A percentile compares a stretch with the other conserved stretches of the same genome.
Conservation (phyloP, 768 basidiomycete species). For the Brasilioporus rufonigricans region DNA sequence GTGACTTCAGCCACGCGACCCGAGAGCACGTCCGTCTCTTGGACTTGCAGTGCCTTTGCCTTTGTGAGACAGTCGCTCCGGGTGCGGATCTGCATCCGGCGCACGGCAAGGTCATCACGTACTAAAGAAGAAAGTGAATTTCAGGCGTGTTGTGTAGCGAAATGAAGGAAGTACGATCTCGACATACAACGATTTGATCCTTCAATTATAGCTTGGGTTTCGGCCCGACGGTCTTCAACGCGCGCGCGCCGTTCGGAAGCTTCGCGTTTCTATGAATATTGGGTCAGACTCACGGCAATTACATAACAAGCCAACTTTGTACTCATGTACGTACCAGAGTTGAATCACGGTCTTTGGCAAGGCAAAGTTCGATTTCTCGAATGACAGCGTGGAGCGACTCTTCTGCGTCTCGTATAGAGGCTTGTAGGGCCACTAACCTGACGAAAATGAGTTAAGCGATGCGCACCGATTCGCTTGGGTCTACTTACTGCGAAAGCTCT, state of each 20-base stretch:
- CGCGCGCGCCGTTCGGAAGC: conserved; percentile 61
- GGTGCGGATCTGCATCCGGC: conserved; percentile 42
- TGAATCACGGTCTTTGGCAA: conserved; percentile 40
- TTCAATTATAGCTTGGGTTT: conserved; percentile 42
- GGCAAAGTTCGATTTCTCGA: conserved; percentile 43
- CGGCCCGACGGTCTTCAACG: conserved; percentile 48
- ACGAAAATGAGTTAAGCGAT: conserved; percentile 1
- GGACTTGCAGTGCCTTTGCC: conserved; percentile 41
- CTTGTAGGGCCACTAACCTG: conserved; percentile 55
- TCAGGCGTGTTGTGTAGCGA: conserved; percentile 12
- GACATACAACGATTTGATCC: conserved; percentile 46
- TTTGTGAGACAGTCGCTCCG: conserved; percentile 46
- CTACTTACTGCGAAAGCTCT: conserved; percentile 66
- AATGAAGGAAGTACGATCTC: conserved; percentile 22
- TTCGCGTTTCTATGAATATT: conserved; percentile 56
- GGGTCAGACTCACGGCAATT: conserved; percentile 24
- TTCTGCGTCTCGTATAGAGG: conserved; percentile 50
- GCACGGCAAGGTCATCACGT: conserved; percentile 40
- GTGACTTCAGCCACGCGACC: conserved; percentile 34
- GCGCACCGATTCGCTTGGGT: background rate
- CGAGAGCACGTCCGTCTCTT: conserved; percentile 26
- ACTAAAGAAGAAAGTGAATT: conserved; percentile 34
- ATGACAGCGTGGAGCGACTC: conserved; percentile 48
- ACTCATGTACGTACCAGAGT: conserved; percentile 38
- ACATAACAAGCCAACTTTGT: conserved; percentile 18